Percentiles rank a stretch among this genome's conserved stretches.
These are phyloP conservation scores for Aspergillus japonicus DNA, from an alignment of 2,329 filamentous ascomycete genomes.

Conservation along the genomic window DNA sequence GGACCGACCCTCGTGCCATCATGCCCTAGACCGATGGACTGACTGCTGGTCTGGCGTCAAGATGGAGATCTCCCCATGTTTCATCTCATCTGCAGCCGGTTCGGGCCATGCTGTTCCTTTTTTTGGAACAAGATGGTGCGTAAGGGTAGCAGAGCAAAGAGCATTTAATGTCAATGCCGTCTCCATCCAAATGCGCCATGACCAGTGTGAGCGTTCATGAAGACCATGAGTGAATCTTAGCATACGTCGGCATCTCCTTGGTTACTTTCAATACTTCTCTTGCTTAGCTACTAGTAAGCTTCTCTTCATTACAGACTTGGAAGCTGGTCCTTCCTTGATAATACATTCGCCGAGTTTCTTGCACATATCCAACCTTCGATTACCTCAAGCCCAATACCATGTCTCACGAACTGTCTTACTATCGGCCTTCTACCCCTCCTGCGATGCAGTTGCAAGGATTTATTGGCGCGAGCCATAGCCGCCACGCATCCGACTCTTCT, in stretches of 20 bases:
- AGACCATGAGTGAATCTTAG: constrained; percentile 24
- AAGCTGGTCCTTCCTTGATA: constrained; percentile 26
- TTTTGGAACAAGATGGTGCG: constrained; percentile 26
- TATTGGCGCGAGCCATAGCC: constrained; percentile 50
- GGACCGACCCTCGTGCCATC: constrained; percentile 16
- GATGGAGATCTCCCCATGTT: constrained; percentile 40
- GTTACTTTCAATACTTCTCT: constrained; percentile 14
- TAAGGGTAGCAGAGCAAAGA: constrained; percentile 20
- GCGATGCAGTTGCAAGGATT: constrained; percentile 35
- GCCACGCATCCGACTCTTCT: constrained; percentile 65
- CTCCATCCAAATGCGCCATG: constrained; percentile 25
- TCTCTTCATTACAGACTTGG: constrained; percentile 18
- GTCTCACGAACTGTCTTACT: constrained; percentile 44
- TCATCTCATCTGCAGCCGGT: constrained; percentile 37
- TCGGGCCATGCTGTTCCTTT: constrained; percentile 26
- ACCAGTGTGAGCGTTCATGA: constrained; percentile 15
- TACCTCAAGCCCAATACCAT: constrained; percentile 28
- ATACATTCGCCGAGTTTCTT: constrained; percentile 1
- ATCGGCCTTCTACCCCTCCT: constrained; percentile 48
- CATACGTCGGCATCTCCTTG: constrained; percentile 17
- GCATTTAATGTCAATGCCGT: constrained; percentile 44
- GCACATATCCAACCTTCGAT: background rate
- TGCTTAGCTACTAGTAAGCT: constrained; percentile 8
- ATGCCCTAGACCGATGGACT: constrained; percentile 27
- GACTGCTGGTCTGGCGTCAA: constrained; percentile 30